A percentile compares a stretch with the other conserved stretches of the same genome.
These are phyloP conservation scores for Candida rishiriensis DNA, from an alignment of 805 yeast genomes.

Conservation along the genomic window DNA sequence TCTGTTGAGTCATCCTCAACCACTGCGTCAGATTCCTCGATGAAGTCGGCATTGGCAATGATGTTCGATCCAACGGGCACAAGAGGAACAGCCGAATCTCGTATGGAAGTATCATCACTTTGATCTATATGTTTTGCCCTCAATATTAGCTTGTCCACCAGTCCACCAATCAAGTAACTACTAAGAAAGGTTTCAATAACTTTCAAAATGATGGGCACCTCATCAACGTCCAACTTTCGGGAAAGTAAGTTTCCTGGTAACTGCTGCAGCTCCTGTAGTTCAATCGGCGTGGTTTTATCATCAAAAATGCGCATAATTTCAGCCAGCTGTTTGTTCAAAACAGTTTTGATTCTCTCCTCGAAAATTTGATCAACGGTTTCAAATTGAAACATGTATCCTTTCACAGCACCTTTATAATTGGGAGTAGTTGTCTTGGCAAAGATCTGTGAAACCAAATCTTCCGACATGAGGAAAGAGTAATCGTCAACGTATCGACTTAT, in stretches of 20 bases:
- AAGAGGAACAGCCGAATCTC: too few species aligned
- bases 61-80: too few species aligned
- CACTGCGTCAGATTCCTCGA: slow-evolving; percentile 16
- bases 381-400: slow-evolving; percentile 24
- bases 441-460: slow-evolving; percentile 16
- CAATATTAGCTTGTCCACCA: slow-evolving; percentile 27
- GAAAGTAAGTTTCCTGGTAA: neutral
- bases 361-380: slow-evolving; percentile 23
- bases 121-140: slow-evolving; percentile 32
- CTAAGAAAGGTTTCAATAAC: slow-evolving; percentile 31
- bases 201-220: slow-evolving; percentile 32
- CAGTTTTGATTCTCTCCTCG: slow-evolving; percentile 6
- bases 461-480: slow-evolving; percentile 23
- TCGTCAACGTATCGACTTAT: slow-evolving; percentile 27
- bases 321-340: slow-evolving; percentile 23
- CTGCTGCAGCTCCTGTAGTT: neutral
- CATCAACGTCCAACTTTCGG: slow-evolving; percentile 19
- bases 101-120: slow-evolving; percentile 18
- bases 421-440: slow-evolving; percentile 7
- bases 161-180: slow-evolving; percentile 32
- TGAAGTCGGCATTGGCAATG: slow-evolving; percentile 22
- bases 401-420: slow-evolving; percentile 24
- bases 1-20: neutral
- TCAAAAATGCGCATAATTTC: slow-evolving; percentile 27
- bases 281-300: neutral